Percentiles rank a stretch among this genome's conserved stretches.
Evolutionary conservation across 2,329 filamentous ascomycete genomes (phyloP).

Genomic region (Emergomyces pasteurianus): DNA sequence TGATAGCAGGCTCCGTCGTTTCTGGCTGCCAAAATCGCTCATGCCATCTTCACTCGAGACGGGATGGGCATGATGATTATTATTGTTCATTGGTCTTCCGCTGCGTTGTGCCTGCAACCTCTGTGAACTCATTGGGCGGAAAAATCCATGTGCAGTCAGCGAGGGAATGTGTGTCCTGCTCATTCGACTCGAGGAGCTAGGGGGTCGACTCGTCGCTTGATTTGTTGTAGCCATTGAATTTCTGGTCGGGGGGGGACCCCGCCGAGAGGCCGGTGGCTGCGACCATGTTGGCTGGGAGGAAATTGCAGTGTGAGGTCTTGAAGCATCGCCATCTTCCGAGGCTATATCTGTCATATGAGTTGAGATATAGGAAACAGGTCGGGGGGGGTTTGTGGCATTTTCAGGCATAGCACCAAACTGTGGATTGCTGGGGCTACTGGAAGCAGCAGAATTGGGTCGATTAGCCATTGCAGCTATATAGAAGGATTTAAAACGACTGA

Average conservation of each 20-base stretch:
- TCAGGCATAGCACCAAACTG: neutral
- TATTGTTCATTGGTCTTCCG: constrained; percentile 34
- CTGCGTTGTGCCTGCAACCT: constrained; percentile 82
- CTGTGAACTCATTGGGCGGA: constrained; percentile 92
- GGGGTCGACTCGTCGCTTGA: constrained; percentile 39
- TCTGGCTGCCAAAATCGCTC: constrained; percentile 36
- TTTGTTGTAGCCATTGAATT: constrained; percentile 21
- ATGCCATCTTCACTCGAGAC: constrained; percentile 32
- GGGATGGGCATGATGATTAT: constrained; percentile 15
- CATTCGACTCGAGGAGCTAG: constrained; percentile 50
- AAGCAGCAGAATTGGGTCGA: neutral
- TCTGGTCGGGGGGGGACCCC: constrained; percentile 34
- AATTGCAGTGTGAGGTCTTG: constrained; percentile 27
- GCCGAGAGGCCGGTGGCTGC: constrained; percentile 46
- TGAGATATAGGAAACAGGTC: constrained; percentile 43
- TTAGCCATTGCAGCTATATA: constrained; percentile 6
- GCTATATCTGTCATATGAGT: constrained; percentile 57
- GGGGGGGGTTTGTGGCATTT: constrained; percentile 13
- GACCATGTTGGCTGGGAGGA: constrained; percentile 43
- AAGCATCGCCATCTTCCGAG: constrained; percentile 39
- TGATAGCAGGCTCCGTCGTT: constrained; percentile 48
- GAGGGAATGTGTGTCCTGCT: constrained; percentile 83
- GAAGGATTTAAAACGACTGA: neutral
- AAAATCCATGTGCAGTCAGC: constrained; percentile 81
- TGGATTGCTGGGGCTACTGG: neutral